Base-by-base conservation (phyloP, 2,329 filamentous ascomycete species). In the Huntiella decipiens region DNA sequence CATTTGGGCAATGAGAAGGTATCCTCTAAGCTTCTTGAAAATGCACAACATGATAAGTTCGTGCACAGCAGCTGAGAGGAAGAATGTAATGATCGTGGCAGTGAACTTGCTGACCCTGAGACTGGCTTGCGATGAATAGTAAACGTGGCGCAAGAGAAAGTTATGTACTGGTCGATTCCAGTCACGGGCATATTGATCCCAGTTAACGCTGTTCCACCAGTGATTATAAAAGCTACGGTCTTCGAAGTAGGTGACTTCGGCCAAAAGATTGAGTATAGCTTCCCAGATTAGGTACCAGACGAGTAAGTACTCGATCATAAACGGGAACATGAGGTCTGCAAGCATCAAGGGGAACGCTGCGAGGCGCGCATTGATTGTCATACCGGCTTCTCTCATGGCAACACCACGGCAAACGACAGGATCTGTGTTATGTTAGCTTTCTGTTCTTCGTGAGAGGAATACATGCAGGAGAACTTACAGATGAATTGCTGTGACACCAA, bases 251-350 rank as follows among this genome's bases (percentile, higher is more conserved):
- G 81, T 86, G 46, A 87, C 58, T 59, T 88, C 82, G 3, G 81
- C 82, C 16, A 87, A 65, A 11, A 83, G 71, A 57, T 87, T 87
- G 50, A 86, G 65, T 33, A 79, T 71, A 3, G 73, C 74, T 58
- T 80, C 76, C 82, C 82, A 88, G 52, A 87, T 86, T 22, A 88
- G 70, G 57, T 86, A 87, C 78, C 82, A 88, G 0, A 74, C 70
- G 48, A 84, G 68, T 62, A 87, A 61, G 51, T 85, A 84, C 57
- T 87, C 81, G 61, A 85, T 74, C 61, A 87, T 74, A 51, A 88
- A 78, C 0, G 82, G 82, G 51, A 87, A 85, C 6, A 85, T 67
- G 50, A 88, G 67, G 54, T 87, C 81, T 49, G 68, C 71, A n/a
- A 85, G 61, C 46, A 87, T 71, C 71, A 77, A 82, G 0, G 82